Base-by-base conservation (phyloP, 2,329 filamentous ascomycete genomes). In the Ustulina deusta region DNA sequence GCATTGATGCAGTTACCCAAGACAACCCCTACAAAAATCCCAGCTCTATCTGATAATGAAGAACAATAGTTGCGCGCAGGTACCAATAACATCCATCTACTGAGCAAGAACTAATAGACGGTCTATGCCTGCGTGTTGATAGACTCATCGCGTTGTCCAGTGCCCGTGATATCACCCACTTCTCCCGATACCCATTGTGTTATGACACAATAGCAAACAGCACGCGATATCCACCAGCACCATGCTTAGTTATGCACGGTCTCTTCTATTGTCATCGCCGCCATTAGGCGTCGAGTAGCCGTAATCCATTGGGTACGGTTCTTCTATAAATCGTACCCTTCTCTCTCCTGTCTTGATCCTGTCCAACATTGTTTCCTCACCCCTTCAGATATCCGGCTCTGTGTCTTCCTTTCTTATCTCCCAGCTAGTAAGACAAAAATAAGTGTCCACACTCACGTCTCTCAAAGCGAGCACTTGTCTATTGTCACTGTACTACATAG, bases 171-270 rank as follows among this genome's bases (percentile, higher is more conserved):
- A 34, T 22, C 40, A 38, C 56, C 61, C 61, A 57, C 44, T 9
- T 17, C 52, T 40, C 27, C 6, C 0, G 15, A 3, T 20, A 10
- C n/a, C 7, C 6, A 20, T 54, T n/a, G 4, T 25, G 20, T 7
- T 6, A 17, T 54, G 27, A 44, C 15, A 34, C 10, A 48, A 34
- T 40, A 49, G 52, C 52, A 56, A 63, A 58, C 42, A 51, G n/a
- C 4, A 6, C 32, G 13, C 46, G 40, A 38, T 15, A 17, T 38
- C 10, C 11, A 54, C 59, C 27, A 22, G 5, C 2, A 20, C 22
- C 1, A 32, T 27, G 46, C 20, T 3, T n/a, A 32, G 6, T 6
- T 2, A 22, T 56, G 22, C 20, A 25, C n/a, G 4, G 11, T 15
- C 15, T 15, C 3, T 49, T 20, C 5, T 7, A 29, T 56, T 13